phyloP scores from a whole-genome alignment of 768 basidiomycete genomes.

The Agaricus blazei region DNA sequence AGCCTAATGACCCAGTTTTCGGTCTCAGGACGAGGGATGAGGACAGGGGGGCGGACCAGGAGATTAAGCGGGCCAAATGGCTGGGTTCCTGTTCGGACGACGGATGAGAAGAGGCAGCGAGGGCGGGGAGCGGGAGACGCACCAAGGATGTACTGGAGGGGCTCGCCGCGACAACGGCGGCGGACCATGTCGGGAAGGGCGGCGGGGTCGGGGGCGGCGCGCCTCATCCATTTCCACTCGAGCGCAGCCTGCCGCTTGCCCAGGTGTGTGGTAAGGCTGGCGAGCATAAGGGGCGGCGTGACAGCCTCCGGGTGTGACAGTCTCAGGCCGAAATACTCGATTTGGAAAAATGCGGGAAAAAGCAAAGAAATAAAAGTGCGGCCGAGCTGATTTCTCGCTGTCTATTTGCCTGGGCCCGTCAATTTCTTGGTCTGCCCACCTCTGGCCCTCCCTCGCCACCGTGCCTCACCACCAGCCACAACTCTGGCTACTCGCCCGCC shows the following conservation, averaged over 20 bases:
- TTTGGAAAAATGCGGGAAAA: not conserved
- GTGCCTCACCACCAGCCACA: slow-evolving; percentile 17
- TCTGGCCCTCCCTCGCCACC: slow-evolving; percentile 9
- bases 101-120: slow-evolving; percentile 11
- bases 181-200: slow-evolving; percentile 43
- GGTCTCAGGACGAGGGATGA: slow-evolving; percentile 95
- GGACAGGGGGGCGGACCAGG: slow-evolving; percentile 66
- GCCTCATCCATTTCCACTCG: slow-evolving; percentile 43
- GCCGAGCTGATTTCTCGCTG: too few species aligned
- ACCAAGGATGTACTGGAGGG: slow-evolving; percentile 91
- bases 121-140: slow-evolving; percentile 9
- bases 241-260: slow-evolving; percentile 30
- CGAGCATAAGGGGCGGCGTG: slow-evolving; percentile 21
- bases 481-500: slow-evolving; percentile 13
- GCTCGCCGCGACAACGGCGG: slow-evolving; percentile 65
- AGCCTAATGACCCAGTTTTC: slow-evolving; percentile 75
- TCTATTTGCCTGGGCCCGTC: slow-evolving; percentile 14
- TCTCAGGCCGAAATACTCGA: slow-evolving; percentile 1
- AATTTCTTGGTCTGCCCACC: slow-evolving; percentile 25
- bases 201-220: slow-evolving; percentile 14
- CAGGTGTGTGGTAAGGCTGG: slow-evolving; percentile 22
- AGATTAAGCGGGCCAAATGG: slow-evolving; percentile 85
- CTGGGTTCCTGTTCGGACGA: slow-evolving; percentile 52
- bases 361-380: slow-evolving; percentile 2
- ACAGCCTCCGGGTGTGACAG: slow-evolving; percentile 1